These are phyloP conservation scores for Chaetomium cochliodes DNA, from an alignment of 495 filamentous ascomycete species.

Conservation along the genomic window DNA sequence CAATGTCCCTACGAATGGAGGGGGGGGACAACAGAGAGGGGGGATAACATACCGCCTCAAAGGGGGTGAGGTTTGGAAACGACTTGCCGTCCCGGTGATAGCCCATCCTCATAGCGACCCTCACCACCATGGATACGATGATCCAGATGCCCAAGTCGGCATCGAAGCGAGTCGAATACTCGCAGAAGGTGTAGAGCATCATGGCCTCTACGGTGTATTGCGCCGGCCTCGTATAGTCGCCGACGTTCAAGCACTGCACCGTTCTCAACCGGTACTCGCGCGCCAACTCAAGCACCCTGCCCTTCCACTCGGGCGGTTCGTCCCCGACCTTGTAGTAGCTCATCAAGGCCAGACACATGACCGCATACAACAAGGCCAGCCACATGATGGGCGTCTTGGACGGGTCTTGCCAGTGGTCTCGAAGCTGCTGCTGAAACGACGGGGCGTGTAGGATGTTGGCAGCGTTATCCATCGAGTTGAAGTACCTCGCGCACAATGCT, in stretches of 20 bases:
- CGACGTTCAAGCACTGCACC: slow-evolving; percentile 81
- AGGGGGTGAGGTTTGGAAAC: slow-evolving; percentile 78
- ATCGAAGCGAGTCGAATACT: slow-evolving; percentile 75
- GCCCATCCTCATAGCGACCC: slow-evolving; percentile 90
- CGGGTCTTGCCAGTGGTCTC: slow-evolving; percentile 84
- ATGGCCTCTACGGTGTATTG: slow-evolving; percentile 87
- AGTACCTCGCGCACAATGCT: slow-evolving; percentile 73
- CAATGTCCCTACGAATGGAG: background rate
- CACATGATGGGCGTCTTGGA: slow-evolving; percentile 77
- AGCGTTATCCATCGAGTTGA: slow-evolving; percentile 53
- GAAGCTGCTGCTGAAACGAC: slow-evolving; percentile 82
- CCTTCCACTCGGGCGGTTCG: slow-evolving; percentile 80
- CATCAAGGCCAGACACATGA: slow-evolving; percentile 86
- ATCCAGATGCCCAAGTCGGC: slow-evolving; percentile 81
- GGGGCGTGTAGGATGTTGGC: slow-evolving; percentile 80
- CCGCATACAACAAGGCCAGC: slow-evolving; percentile 83
- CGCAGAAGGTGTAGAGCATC: slow-evolving; percentile 78
- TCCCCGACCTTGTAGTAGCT: slow-evolving; percentile 89
- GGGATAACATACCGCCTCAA: slow-evolving; percentile 61
- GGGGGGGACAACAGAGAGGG: background rate
- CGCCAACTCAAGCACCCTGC: slow-evolving; percentile 72
- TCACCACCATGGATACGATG: slow-evolving; percentile 73
- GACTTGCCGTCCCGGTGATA: slow-evolving; percentile 89
- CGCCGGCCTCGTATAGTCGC: slow-evolving; percentile 85
- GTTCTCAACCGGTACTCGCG: slow-evolving; percentile 75